A percentile compares a stretch with the other conserved stretches of the same genome.
Conservation (phyloP, 345 rosid genomes). For the Anastatica hierochuntica region DNA sequence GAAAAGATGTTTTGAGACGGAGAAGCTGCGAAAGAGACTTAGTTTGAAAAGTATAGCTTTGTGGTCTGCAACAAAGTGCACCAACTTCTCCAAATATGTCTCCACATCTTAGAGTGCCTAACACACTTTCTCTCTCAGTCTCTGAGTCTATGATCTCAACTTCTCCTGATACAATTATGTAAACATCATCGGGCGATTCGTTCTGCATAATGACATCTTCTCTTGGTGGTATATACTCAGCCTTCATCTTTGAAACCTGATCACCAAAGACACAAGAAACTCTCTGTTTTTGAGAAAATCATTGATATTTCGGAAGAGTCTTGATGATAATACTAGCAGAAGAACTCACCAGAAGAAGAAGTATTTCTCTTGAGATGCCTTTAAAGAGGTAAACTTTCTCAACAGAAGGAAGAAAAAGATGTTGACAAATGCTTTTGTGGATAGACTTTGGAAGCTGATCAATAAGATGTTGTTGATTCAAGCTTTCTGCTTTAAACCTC, state of each 20-base stretch:
- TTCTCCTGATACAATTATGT: constrained; percentile 77
- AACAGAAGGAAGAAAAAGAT: constrained; percentile 66
- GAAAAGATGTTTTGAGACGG: constrained; percentile 49
- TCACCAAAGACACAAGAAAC: not conserved
- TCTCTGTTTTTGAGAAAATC: too few species aligned
- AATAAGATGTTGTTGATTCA: constrained; percentile 71
- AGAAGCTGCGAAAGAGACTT: constrained; percentile 73
- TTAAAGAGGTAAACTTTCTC: constrained; percentile 69
- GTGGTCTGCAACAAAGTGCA: constrained; percentile 65
- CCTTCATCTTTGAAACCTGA: constrained; percentile 75
- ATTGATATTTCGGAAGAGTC: not conserved
- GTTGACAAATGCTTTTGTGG: constrained; percentile 75
- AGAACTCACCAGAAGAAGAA: constrained; percentile 47
- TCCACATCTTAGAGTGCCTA: constrained; percentile 50
- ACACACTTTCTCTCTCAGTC: constrained; percentile 41
- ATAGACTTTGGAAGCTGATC: constrained; percentile 91
- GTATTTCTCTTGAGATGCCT: constrained; percentile 50
- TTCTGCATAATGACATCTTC: constrained; percentile 84
- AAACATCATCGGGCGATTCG: constrained; percentile 79
- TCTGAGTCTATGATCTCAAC: constrained; percentile 57
- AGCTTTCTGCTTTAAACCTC: constrained; percentile 83
- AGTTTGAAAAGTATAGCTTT: constrained; percentile 59
- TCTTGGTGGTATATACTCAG: constrained; percentile 87
- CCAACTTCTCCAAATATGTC: constrained; percentile 92
- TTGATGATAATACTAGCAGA: not conserved